Evolutionary conservation across 768 basidiomycete species (phyloP).

Genomic region (Lactarius vividus): DNA sequence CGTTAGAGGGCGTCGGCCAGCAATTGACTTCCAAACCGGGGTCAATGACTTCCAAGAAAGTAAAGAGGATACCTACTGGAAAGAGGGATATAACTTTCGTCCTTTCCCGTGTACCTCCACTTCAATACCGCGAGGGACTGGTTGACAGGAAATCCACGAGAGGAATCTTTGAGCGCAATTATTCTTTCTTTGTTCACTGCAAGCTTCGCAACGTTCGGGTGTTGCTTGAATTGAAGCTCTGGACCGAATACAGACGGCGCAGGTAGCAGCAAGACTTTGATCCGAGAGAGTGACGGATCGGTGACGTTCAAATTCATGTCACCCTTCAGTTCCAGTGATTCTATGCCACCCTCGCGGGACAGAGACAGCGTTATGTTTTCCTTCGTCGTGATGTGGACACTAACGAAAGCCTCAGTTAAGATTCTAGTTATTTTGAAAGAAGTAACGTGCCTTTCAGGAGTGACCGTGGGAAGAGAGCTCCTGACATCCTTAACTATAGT

Average conservation of each 20-base stretch:
- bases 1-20: constrained; percentile 92
- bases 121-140: constrained; percentile 85
- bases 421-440: not conserved
- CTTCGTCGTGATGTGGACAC: constrained; percentile 83
- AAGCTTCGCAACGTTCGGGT: constrained; percentile 92
- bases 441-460: constrained; percentile 62
- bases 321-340: constrained; percentile 88
- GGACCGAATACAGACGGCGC: constrained; percentile 57
- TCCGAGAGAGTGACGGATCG: constrained; percentile 66
- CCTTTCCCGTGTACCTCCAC: constrained; percentile 89
- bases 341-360: constrained; percentile 86
- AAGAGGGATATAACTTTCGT: constrained; percentile 88
- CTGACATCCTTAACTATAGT: constrained; percentile 48
- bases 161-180: constrained; percentile 81
- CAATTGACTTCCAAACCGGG: constrained; percentile 69
- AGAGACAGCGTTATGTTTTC: constrained; percentile 80
- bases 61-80: constrained; percentile 59
- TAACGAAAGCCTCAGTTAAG: constrained; percentile 34
- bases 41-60: not conserved
- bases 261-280: constrained; percentile 64
- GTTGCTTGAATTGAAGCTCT: constrained; percentile 92
- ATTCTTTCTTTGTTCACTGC: constrained; percentile 60
- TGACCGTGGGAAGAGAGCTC: constrained; percentile 71
- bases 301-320: constrained; percentile 90
- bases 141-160: constrained; percentile 81